Evolutionary conservation across 2,329 filamentous ascomycete species (phyloP), one percentile per base, ranked within the genome.

Genomic region (Aspergillus versicolor): DNA sequence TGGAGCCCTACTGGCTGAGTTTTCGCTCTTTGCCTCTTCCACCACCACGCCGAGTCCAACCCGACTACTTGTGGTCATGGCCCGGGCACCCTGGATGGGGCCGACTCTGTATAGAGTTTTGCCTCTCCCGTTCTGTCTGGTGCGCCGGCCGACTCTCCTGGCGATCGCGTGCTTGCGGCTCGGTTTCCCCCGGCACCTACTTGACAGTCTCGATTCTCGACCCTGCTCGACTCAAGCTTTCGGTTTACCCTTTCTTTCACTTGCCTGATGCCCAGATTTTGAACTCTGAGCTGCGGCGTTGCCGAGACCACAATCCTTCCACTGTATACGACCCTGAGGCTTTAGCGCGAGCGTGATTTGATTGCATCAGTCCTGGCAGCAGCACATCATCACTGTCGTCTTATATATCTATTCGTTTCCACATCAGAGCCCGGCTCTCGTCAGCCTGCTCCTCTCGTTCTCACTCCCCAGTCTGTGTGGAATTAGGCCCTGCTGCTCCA

Each of bases 281-380:
- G 42, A 12, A 37, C 13, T 43, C 22, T 19, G 13, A 34, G 5
- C 32, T 27, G 45, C 38, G 32, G 45, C 32, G 6, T 56, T 42
- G 49, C 42, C 53, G 56, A 48, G 48, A 19, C 37, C 32, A 21
- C 43, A 27, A 22, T 47, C 24, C 34, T 12, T 42, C 21, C 34
- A 15, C 49, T 40, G 9, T 50, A 43, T 52, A 40, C 44, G 21
- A 51, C 43, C 48, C 30, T 48, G 32, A 37, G 49, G 41, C 27
- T 30, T 42, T 46, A 50, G 50, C 45, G 45, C 46, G 37, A 41
- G 49, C 37, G 52, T 45, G 48, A 50, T 41, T 49, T 38, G 45
- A 70, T 71, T 69, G 68, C 67, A 68, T 64, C 68, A 70, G 22
- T 65, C 63, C 68, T 64, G 65, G 63, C 54, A 34, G 43, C 52